These are phyloP conservation scores for Entonaema liquescens DNA, from an alignment of 495 filamentous ascomycete species.

Conservation along the genomic window DNA sequence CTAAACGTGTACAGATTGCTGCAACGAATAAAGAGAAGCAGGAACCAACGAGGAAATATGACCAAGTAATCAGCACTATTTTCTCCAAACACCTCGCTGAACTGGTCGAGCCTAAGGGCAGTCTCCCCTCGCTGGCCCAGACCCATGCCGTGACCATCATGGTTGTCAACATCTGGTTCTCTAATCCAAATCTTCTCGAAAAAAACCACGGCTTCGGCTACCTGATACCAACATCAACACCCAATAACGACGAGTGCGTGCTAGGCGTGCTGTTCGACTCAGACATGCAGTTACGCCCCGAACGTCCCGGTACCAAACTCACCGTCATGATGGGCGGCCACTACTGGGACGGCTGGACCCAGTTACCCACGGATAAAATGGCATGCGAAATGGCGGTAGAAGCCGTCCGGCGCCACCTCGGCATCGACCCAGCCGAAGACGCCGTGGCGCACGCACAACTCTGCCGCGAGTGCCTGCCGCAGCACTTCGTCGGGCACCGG, in stretches of 20 bases:
- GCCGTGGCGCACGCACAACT: slow-evolving; percentile 67
- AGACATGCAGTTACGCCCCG: slow-evolving; percentile 56
- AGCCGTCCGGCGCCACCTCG: slow-evolving; percentile 76
- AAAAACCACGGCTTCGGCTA: slow-evolving; percentile 83
- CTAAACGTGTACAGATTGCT: slow-evolving; percentile 41
- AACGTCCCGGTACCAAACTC: slow-evolving; percentile 75
- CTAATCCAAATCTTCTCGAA: slow-evolving; percentile 67
- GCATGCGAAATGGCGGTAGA: slow-evolving; percentile 72
- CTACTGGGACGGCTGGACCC: slow-evolving; percentile 74
- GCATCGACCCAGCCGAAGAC: slow-evolving; percentile 61
- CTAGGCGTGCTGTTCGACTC: slow-evolving; percentile 94
- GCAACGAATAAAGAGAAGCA: slow-evolving; percentile 23
- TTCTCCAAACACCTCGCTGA: slow-evolving; percentile 59
- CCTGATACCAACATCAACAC: slow-evolving; percentile 77
- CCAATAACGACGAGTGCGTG: slow-evolving; percentile 82
- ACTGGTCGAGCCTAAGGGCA: slow-evolving; percentile 50
- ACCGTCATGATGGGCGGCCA: slow-evolving; percentile 97
- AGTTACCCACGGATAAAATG: slow-evolving; percentile 66
- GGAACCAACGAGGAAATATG: slow-evolving; percentile 49
- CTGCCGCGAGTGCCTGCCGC: slow-evolving; percentile 84
- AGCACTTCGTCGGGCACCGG: slow-evolving; percentile 83
- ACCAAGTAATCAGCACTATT: slow-evolving; percentile 77
- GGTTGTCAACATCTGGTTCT: slow-evolving; percentile 90
- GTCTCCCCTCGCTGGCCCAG: slow-evolving; percentile 59
- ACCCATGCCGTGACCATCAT: slow-evolving; percentile 80